phyloP scores from a whole-genome alignment of 208 protist species.

The Wallacemonas sp. region DNA sequence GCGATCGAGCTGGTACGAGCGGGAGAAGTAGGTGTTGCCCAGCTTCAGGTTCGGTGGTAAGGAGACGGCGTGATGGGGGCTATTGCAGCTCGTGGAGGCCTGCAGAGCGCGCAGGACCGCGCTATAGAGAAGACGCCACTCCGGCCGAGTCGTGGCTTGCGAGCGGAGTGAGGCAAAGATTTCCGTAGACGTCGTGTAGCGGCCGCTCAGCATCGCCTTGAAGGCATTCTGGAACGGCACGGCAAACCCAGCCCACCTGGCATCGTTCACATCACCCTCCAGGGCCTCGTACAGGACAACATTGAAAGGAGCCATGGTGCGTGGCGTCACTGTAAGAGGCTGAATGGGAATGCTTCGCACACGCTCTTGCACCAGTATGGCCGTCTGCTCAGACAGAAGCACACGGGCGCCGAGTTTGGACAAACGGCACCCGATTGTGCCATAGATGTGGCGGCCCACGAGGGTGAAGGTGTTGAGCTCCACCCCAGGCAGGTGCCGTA shows the following conservation, averaged over 20 bases:
- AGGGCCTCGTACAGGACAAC: constrained; percentile 2
- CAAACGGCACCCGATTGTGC: not conserved
- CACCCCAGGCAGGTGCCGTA: not conserved
- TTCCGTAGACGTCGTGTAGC: not conserved
- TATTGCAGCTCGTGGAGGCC: not conserved
- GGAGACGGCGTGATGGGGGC: not conserved
- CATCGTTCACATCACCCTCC: not conserved
- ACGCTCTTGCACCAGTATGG: not conserved
- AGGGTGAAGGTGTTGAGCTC: constrained; percentile 2
- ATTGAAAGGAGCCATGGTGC: not conserved
- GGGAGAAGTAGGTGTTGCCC: not conserved
- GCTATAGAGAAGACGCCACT: not conserved
- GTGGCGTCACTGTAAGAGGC: not conserved
- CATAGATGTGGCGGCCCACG: not conserved
- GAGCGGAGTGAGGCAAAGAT: not conserved
- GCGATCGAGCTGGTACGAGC: constrained; percentile 1
- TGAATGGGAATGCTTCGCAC: not conserved
- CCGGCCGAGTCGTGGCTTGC: not conserved
- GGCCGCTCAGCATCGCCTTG: not conserved
- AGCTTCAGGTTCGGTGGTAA: not conserved
- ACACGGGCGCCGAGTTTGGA: not conserved
- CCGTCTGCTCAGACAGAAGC: not conserved
- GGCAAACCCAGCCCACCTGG: not conserved
- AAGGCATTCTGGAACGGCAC: not conserved
- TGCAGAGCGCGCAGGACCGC: not conserved